Evolutionary conservation across 306 rosid genomes (phyloP).

Genomic region (Malus asiatica): DNA sequence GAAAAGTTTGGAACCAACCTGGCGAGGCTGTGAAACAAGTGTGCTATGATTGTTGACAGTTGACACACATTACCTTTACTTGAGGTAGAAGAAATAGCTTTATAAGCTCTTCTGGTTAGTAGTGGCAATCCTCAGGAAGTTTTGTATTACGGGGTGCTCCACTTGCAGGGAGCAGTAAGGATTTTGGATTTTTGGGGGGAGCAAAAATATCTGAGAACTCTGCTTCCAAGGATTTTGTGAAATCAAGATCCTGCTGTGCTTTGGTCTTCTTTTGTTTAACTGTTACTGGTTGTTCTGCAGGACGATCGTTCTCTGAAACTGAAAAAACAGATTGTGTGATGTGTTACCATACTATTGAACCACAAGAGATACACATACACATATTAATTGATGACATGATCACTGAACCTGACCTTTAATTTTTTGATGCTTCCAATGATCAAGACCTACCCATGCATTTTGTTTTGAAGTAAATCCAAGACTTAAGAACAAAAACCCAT

Average conservation of each 20-base stretch:
- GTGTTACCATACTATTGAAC: conserved; percentile 11
- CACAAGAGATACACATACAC: background rate
- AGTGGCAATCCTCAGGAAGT: conserved; percentile 99
- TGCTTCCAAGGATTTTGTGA: conserved; percentile 53
- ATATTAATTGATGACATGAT: background rate
- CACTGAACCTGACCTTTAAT: conserved; percentile 51
- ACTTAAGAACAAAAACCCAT: conserved; percentile 59
- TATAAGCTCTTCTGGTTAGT: conserved; percentile 86
- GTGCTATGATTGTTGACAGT: conserved; percentile 1
- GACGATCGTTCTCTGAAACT: conserved; percentile 53
- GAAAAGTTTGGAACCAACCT: conserved; percentile 40
- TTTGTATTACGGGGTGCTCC: conserved; percentile 52
- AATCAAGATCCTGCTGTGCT: conserved; percentile 60
- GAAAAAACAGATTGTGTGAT: conserved; percentile 15
- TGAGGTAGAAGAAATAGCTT: conserved; percentile 74
- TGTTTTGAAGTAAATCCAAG: conserved; percentile 68
- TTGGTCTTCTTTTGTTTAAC: conserved; percentile 44
- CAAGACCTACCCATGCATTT: conserved; percentile 99
- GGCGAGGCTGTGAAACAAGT: conserved; percentile 89
- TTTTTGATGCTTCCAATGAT: conserved; percentile 84
- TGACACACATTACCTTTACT: conserved; percentile 54
- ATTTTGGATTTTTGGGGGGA: conserved; percentile 84
- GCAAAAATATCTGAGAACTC: conserved; percentile 46
- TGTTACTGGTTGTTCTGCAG: conserved; percentile 33
- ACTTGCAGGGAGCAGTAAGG: conserved; percentile 61